phyloP scores from a whole-genome alignment of 768 basidiomycete species.

The Tulasnella sp. region DNA sequence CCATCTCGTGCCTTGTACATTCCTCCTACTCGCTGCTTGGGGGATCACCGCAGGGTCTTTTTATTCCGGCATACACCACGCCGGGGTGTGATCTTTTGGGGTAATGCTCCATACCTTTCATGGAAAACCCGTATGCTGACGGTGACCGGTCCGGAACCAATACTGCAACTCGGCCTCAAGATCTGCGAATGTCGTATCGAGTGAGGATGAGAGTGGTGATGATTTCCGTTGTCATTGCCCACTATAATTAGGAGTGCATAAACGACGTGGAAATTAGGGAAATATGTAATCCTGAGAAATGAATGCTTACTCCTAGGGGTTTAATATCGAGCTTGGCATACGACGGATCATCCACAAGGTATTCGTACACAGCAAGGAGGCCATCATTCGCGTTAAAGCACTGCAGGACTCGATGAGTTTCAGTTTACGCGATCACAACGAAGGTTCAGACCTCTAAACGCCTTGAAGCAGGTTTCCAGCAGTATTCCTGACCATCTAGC shows the following conservation, averaged over 20 bases:
- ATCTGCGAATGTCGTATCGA: constrained; percentile 61
- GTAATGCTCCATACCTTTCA: too few species aligned
- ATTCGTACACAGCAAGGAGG: constrained; percentile 69
- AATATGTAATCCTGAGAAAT: not conserved
- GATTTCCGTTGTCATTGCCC: constrained; percentile 69
- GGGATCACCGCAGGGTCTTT: constrained; percentile 7
- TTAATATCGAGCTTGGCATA: constrained; percentile 59
- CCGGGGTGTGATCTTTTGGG: too few species aligned
- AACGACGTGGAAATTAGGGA: not conserved
- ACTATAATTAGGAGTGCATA: not conserved
- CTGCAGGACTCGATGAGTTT: constrained; percentile 45
- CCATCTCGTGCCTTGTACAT: not conserved
- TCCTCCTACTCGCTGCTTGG: not conserved
- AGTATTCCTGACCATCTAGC: constrained; percentile 69
- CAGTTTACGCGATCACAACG: not conserved
- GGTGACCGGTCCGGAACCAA: too few species aligned
- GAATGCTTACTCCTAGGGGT: constrained; percentile 23
- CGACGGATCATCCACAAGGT: constrained; percentile 61
- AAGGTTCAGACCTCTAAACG: constrained; percentile 36
- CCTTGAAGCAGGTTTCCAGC: constrained; percentile 59
- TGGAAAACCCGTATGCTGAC: not conserved
- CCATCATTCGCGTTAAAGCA: constrained; percentile 64
- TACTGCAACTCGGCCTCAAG: not conserved
- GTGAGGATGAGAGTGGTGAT: constrained; percentile 74
- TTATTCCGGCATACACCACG: constrained; percentile 21